Base-by-base conservation (phyloP, 2,329 filamentous ascomycete species). In the Emergomyces pasteurianus region DNA sequence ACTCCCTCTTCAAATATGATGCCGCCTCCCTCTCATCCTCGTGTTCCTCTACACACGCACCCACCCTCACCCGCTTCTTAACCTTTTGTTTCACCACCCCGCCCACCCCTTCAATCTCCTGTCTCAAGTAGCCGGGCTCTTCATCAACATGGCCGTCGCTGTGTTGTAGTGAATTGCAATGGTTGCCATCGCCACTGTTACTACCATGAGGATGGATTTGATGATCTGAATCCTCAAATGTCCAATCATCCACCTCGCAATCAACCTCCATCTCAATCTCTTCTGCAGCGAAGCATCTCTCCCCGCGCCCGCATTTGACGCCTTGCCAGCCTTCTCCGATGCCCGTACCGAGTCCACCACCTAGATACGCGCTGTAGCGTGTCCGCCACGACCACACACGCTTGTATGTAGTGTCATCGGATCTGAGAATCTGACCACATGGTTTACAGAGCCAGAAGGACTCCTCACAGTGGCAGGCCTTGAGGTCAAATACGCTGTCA, bases 51-150 rank as follows among this genome's bases (percentile, higher is more conserved):
- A 96, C 92, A 63, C 87, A 90, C 4, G 87, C 88, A 0, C 92
- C 92, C 0, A 96, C 86, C 62, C 82, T 83, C 6, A 95, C 84
- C 77, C 90, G 86, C 68, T 87, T 86, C 68, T 94, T 89, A n/a
- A 88, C 80, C 75, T 92, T 95, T 63, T 87, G 88, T 79, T 95
- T 95, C 59, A 96, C 84, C 16, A 88, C 83, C 0, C 92, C 92
- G 12, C 92, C 92, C 52, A 96, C 89, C 1, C 92, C 92, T 69
- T 95, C 90, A 63, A 96, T 89, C 74, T 96, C 92, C 70, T 96
- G 91, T 49, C 89, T 81, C 61, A 86, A 81, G 70, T 96, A 96
- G 2, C 91, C 91, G 0, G 89, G 80, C 62, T 70, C 75, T 63
- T 78, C 77, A 42, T 73, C 73, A 26, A 71, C 46, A 63, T 68